Conservation (phyloP, 495 filamentous ascomycete species). For the Annulohypoxylon moriforme region DNA sequence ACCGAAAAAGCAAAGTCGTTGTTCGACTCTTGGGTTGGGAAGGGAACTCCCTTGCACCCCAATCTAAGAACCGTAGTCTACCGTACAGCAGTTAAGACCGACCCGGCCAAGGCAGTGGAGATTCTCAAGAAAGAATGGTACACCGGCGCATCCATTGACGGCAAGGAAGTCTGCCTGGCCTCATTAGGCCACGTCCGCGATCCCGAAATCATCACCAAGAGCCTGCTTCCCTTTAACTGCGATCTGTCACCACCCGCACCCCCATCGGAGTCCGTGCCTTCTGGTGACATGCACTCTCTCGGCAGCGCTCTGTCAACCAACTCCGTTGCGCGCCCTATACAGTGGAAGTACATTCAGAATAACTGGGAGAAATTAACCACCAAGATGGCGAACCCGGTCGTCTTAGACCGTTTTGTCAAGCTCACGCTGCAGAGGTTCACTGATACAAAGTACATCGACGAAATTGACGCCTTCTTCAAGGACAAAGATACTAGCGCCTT, state of each 20-base stretch:
- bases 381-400: constrained; percentile 81
- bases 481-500: constrained; percentile 83
- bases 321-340: constrained; percentile 69
- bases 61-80: constrained; percentile 84
- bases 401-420: constrained; percentile 87
- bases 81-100: constrained; percentile 77
- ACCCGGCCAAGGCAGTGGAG: constrained; percentile 70
- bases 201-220: constrained; percentile 72
- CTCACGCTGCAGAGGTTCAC: constrained; percentile 81
- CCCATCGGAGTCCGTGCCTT: constrained; percentile 55
- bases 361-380: constrained; percentile 77
- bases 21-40: constrained; percentile 78
- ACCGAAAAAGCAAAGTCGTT: constrained; percentile 75
- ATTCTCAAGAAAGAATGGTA: constrained; percentile 85
- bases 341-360: constrained; percentile 86
- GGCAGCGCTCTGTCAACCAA: constrained; percentile 78
- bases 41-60: constrained; percentile 77
- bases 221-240: constrained; percentile 83
- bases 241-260: constrained; percentile 70
- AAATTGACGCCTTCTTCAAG: constrained; percentile 86
- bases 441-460: constrained; percentile 71
- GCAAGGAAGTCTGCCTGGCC: constrained; percentile 83
- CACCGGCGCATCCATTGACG: constrained; percentile 83
- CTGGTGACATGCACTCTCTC: constrained; percentile 86
- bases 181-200: constrained; percentile 81